Base-by-base conservation (phyloP, 2,329 filamentous ascomycete genomes). In the Chaetomium strumarium region DNA sequence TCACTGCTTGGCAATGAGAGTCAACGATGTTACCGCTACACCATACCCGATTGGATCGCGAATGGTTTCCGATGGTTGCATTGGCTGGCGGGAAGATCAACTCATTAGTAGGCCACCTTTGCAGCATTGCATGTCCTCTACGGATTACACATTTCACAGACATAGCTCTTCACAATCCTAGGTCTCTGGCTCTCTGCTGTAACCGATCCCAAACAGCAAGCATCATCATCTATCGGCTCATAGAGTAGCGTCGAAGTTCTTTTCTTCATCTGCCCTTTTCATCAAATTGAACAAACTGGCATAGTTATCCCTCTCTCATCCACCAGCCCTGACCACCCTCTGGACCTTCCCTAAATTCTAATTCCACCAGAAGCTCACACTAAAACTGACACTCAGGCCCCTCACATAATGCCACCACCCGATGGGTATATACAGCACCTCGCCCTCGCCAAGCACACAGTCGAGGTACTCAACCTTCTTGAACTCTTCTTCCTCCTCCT, bases 351-450 rank as follows among this genome's bases (percentile, higher is more conserved):
- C 24, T 37, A 11, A 38, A 11, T n/a, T n/a, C 49, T 19, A 80
- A 59, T 88, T 86, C 87, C 89, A 99, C 93, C 93, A 99, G 65
- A 96, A 97, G 65, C 90, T 96, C 12, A 97, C 90, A 60, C 91
- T 96, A 64, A 95, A 91, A 65, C 92, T 96, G 17, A 88, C 81
- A 52, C 83, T 90, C 63, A 97, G 66, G 46, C 90, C 90, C 55
- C 88, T 78, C 3, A 97, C 88, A 68, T 96, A 97, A 73, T 99
- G 93, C 93, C 93, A 99, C 92, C 93, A 99, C 0, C 92, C 93
- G 5, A 89, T 78, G 0, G 93, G 93, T 49, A 99, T 88, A 66
- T 96, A 93, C 49, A 99, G 67, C 58, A 84, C 86, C 49, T 99
- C 90, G 0, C 92, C 93, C 1, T 87, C 85, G 30, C 78, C 81